phyloP scores from a whole-genome alignment of 2,329 filamentous ascomycete genomes.

The Epichloe glyceriae region DNA sequence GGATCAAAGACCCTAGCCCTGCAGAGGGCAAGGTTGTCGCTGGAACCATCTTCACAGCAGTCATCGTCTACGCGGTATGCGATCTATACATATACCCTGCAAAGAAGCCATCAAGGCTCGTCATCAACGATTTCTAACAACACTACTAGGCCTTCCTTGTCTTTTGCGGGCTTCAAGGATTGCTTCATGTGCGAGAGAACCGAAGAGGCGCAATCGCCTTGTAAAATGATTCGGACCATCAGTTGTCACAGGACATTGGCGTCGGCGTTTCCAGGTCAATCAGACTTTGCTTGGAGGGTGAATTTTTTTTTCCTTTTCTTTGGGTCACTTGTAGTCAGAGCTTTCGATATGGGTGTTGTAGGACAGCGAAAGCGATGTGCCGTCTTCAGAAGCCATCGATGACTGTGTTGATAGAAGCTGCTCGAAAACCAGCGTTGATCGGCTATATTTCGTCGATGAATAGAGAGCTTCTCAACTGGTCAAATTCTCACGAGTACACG shows the following conservation, averaged over 20 bases:
- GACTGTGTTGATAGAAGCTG: not conserved
- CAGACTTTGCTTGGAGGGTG: not conserved
- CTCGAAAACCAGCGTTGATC: not conserved
- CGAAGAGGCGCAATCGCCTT: slow-evolving; percentile 74
- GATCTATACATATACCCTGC: not conserved
- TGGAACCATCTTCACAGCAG: slow-evolving; percentile 73
- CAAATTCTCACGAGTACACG: too few species aligned
- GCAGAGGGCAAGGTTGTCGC: slow-evolving; percentile 67
- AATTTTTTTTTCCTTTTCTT: not conserved
- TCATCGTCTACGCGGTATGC: slow-evolving; percentile 79
- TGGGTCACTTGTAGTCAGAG: not conserved
- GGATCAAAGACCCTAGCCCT: slow-evolving; percentile 56
- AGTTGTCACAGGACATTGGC: not conserved
- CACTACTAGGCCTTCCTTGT: slow-evolving; percentile 65
- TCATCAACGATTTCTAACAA: not conserved
- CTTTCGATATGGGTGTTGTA: not conserved
- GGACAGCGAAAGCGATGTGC: not conserved
- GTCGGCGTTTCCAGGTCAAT: slow-evolving; percentile 5
- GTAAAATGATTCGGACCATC: slow-evolving; percentile 16
- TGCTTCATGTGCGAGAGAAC: slow-evolving; percentile 72
- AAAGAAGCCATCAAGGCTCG: too few species aligned
- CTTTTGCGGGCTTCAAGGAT: slow-evolving; percentile 83
- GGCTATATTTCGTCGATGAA: not conserved
- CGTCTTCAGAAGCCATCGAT: not conserved
- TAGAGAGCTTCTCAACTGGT: not conserved